phyloP scores from a whole-genome alignment of 129 eudicot species.

The Arctium minus region DNA sequence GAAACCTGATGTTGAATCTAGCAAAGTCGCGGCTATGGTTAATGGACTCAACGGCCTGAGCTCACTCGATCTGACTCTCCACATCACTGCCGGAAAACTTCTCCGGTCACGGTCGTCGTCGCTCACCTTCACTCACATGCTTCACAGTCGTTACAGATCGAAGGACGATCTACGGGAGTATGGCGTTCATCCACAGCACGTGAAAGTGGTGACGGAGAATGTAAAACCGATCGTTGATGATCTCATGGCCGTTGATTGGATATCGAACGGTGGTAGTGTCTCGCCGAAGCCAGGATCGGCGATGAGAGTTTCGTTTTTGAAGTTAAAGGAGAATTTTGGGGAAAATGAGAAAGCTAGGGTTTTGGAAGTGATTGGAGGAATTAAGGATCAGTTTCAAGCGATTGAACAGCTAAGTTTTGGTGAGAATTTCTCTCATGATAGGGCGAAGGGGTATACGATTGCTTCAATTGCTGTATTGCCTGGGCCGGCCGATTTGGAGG shows the following conservation, averaged over 20 bases:
- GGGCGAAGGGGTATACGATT: slow-evolving; percentile 75
- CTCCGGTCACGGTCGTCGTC: slow-evolving; percentile 38
- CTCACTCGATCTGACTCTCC: slow-evolving; percentile 49
- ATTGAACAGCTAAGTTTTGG: slow-evolving; percentile 56
- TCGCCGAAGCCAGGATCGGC: slow-evolving; percentile 53
- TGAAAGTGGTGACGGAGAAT: slow-evolving; percentile 38
- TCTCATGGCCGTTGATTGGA: slow-evolving; percentile 79
- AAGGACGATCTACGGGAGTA: slow-evolving; percentile 42
- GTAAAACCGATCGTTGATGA: slow-evolving; percentile 61
- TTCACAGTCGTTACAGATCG: slow-evolving; percentile 67
- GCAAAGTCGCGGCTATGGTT: slow-evolving; percentile 49
- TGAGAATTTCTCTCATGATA: slow-evolving; percentile 69
- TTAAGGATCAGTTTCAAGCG: slow-evolving; percentile 37
- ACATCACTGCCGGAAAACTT: slow-evolving; percentile 54
- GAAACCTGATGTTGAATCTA: slow-evolving; percentile 44
- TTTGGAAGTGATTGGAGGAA: slow-evolving; percentile 45
- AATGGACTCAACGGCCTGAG: slow-evolving; percentile 43
- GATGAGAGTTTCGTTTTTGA: slow-evolving; percentile 50
- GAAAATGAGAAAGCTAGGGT: slow-evolving; percentile 45
- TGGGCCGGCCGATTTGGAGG: slow-evolving; percentile 51
- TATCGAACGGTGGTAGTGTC: slow-evolving; percentile 36
- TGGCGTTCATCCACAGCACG: slow-evolving; percentile 58
- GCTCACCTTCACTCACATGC: slow-evolving; percentile 77
- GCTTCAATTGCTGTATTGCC: slow-evolving; percentile 53
- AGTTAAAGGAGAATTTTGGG: slow-evolving; percentile 52